Conservation (phyloP, 1,284 basidiomycete species). For the Fomitopsis palustris region DNA sequence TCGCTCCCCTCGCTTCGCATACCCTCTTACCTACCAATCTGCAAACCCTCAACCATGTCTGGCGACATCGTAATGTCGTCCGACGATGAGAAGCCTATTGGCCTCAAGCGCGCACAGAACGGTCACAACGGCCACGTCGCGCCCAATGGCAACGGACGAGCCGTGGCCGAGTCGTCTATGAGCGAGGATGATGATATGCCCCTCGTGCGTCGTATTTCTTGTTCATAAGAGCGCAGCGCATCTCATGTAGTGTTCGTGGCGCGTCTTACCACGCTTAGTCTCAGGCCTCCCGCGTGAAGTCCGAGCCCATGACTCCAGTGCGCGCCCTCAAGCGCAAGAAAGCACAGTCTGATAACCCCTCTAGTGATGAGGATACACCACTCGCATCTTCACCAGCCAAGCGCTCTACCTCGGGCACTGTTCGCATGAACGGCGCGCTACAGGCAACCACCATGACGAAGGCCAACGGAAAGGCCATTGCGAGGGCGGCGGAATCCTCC, state of each 20-base stretch:
- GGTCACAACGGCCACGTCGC: constrained; percentile 16
- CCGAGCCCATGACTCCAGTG: constrained; percentile 41
- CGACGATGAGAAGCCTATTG: constrained; percentile 68
- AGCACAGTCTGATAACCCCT: constrained; percentile 43
- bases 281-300: constrained; percentile 40
- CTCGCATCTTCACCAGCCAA: constrained; percentile 70
- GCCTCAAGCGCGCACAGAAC: constrained; percentile 32
- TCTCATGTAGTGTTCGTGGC: constrained; percentile 12
- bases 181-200: constrained; percentile 68
- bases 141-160: constrained; percentile 35
- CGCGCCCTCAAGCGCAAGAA: constrained; percentile 59
- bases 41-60: constrained; percentile 33
- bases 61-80: constrained; percentile 48
- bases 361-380: constrained; percentile 69
- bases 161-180: constrained; percentile 46
- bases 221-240: not conserved
- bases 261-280: constrained; percentile 28
- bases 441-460: constrained; percentile 35
- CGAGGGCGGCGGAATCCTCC: constrained; percentile 21
- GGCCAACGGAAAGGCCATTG: constrained; percentile 32
- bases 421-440: constrained; percentile 40
- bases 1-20: not conserved
- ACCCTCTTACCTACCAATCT: not conserved
- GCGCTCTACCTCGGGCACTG: constrained; percentile 37
- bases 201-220: constrained; percentile 48